Evolutionary conservation across 2,329 filamentous ascomycete genomes (phyloP).

Genomic region (Ilyonectria destructans): DNA sequence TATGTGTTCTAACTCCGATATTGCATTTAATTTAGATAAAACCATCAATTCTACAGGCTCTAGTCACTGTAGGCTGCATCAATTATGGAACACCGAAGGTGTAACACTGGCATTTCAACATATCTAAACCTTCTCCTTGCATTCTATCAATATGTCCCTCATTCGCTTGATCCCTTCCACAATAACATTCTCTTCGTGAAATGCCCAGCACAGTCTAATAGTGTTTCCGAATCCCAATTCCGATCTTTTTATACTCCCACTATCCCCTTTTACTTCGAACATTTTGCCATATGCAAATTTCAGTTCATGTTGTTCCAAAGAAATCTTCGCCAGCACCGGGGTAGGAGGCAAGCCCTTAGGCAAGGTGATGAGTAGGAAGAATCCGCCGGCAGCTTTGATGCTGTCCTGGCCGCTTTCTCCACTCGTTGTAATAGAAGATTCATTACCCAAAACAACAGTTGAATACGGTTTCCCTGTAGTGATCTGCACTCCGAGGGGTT

Average conservation of each 20-base stretch:
- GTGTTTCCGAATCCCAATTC: slow-evolving; percentile 10
- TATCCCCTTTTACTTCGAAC: slow-evolving; percentile 22
- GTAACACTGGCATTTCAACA: no score
- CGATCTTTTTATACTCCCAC: not conserved
- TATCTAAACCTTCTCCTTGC: not conserved
- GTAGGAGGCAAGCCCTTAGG: not conserved
- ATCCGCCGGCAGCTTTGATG: slow-evolving; percentile 7
- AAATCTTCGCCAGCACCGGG: slow-evolving; percentile 1
- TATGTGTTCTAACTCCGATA: no score
- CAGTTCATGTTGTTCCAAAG: slow-evolving; percentile 10
- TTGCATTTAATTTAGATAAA: no score
- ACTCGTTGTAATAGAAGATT: not conserved
- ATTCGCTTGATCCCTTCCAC: slow-evolving; percentile 18
- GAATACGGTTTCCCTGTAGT: slow-evolving; percentile 11
- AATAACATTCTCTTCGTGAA: slow-evolving; percentile 10
- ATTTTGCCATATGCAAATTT: slow-evolving; percentile 25
- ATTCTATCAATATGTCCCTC: slow-evolving; percentile 12
- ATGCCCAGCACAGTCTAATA: slow-evolving; percentile 17
- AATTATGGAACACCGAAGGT: no score
- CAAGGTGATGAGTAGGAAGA: slow-evolving; percentile 7
- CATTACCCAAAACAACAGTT: not conserved
- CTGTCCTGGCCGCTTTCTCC: not conserved
- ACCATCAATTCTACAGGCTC: no score
- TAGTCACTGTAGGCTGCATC: no score
- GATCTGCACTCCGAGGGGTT: slow-evolving; percentile 13